Evolutionary conservation across 2,329 filamentous ascomycete species (phyloP).

Genomic region (Colletotrichum sp.): DNA sequence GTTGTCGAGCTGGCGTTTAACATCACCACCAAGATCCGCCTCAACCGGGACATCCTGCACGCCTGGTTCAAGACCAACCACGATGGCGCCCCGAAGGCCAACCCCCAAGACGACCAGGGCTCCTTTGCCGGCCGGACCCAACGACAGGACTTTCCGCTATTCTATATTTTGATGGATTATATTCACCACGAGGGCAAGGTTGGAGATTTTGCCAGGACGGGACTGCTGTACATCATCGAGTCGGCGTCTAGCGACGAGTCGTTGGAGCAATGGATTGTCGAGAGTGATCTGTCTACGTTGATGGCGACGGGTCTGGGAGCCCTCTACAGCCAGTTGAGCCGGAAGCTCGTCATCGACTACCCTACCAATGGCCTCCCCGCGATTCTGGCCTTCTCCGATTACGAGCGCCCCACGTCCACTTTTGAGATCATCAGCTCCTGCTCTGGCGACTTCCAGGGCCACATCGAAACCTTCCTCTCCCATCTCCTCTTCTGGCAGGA

Average conservation of each 20-base stretch:
- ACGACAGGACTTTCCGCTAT: conserved; percentile 91
- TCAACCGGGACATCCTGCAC: conserved; percentile 84
- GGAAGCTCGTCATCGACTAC: conserved; percentile 83
- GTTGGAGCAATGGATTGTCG: conserved; percentile 94
- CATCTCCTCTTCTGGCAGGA: conserved; percentile 99
- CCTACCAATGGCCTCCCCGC: conserved; percentile 77
- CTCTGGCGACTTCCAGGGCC: conserved; percentile 77
- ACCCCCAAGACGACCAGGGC: conserved; percentile 66
- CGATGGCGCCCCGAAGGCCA: conserved; percentile 37
- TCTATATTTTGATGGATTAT: conserved; percentile 95
- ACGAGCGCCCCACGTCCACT: conserved; percentile 73
- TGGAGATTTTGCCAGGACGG: conserved; percentile 94
- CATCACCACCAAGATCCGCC: conserved; percentile 92
- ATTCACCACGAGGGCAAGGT: conserved; percentile 95
- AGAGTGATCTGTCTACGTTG: conserved; percentile 92
- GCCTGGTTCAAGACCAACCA: conserved; percentile 83
- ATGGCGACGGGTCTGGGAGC: conserved; percentile 96
- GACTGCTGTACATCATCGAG: conserved; percentile 94
- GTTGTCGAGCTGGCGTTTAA: conserved; percentile 95
- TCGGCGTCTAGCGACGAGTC: conserved; percentile 82
- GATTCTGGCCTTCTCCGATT: conserved; percentile 88
- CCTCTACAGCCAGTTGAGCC: conserved; percentile 69
- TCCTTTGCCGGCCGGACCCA: conserved; percentile 85
- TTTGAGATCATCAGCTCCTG: conserved; percentile 77
- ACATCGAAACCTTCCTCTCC: conserved; percentile 91